Evolutionary conservation across 2,329 filamentous ascomycete genomes (phyloP).

Genomic region (Talaromyces piceae): DNA sequence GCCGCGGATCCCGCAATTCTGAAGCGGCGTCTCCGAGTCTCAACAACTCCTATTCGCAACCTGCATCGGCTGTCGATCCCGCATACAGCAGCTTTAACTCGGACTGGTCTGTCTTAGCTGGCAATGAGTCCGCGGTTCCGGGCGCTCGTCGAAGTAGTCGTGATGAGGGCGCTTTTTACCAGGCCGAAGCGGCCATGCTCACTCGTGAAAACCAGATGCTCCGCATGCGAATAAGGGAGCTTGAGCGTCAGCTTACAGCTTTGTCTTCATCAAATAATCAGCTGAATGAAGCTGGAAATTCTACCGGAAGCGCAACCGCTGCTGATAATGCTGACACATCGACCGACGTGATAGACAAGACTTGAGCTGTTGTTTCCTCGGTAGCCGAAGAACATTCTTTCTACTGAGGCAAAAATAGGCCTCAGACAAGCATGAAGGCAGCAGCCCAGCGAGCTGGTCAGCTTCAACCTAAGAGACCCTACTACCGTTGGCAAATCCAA

Average conservation of each 20-base stretch:
- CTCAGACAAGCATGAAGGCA: not conserved
- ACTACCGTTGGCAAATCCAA: not conserved
- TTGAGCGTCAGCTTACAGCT: conserved; percentile 20
- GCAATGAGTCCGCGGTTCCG: conserved; percentile 16
- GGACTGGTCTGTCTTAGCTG: conserved; percentile 17
- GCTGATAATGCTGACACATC: not conserved
- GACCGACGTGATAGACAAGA: not conserved
- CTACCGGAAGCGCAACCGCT: not conserved
- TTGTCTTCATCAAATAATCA: conserved; percentile 3
- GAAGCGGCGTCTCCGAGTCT: conserved; percentile 26
- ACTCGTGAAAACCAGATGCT: conserved; percentile 44
- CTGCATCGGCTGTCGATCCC: conserved; percentile 27
- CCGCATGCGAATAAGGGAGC: conserved; percentile 39
- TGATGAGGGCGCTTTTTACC: conserved; percentile 41
- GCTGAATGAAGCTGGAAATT: not conserved
- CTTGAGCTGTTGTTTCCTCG: not conserved
- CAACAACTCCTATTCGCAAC: not conserved
- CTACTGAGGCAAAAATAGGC: not conserved
- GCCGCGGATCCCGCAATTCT: conserved; percentile 29
- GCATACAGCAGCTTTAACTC: conserved; percentile 10
- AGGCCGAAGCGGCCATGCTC: conserved; percentile 41
- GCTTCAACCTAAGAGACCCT: not conserved
- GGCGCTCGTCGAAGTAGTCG: conserved; percentile 31
- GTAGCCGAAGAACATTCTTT: not conserved
- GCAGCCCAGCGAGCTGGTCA: not conserved